Conservation (phyloP, 441 rosid genomes). For the Brassica balearica region DNA sequence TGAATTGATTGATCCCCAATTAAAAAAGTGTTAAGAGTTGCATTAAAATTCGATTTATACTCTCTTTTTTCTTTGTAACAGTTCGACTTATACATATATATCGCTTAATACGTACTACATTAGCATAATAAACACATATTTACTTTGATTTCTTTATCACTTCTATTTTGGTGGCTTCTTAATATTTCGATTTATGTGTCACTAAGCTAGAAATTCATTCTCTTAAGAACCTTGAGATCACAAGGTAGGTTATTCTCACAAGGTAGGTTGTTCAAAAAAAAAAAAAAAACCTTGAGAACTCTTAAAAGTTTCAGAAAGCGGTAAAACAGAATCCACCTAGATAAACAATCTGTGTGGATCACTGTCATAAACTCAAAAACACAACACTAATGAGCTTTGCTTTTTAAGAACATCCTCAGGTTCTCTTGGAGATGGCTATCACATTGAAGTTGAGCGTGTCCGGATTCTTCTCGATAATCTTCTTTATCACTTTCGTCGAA, state of each 20-base stretch:
- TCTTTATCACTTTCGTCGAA: conserved; percentile 68
- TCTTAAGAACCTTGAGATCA: neutral
- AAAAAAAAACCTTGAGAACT: conserved; percentile 11
- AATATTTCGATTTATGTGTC: neutral
- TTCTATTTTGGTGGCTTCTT: neutral
- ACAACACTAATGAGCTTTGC: conserved; percentile 8
- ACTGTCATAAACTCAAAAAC: conserved; percentile 28
- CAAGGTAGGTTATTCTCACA: too few relatives aligned
- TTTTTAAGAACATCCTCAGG: conserved; percentile 30
- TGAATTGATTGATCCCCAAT: neutral
- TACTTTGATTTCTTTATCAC: neutral
- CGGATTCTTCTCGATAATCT: conserved; percentile 80
- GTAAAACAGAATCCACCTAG: conserved; percentile 26
- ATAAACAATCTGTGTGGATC: conserved; percentile 13
- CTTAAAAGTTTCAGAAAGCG: neutral
- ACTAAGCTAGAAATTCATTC: neutral
- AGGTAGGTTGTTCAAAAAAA: too few relatives aligned
- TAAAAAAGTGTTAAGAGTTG: too few relatives aligned
- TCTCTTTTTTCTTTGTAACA: too few relatives aligned
- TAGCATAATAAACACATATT: too few relatives aligned
- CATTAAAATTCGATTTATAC: too few relatives aligned
- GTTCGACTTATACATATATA: too few relatives aligned
- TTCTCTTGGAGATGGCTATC: conserved; percentile 69
- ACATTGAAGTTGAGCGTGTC: conserved; percentile 80
- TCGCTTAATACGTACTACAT: too few relatives aligned